Evolutionary conservation across 306 rosid species (phyloP).

Genomic region (Dalbergia cochinchinensis): DNA sequence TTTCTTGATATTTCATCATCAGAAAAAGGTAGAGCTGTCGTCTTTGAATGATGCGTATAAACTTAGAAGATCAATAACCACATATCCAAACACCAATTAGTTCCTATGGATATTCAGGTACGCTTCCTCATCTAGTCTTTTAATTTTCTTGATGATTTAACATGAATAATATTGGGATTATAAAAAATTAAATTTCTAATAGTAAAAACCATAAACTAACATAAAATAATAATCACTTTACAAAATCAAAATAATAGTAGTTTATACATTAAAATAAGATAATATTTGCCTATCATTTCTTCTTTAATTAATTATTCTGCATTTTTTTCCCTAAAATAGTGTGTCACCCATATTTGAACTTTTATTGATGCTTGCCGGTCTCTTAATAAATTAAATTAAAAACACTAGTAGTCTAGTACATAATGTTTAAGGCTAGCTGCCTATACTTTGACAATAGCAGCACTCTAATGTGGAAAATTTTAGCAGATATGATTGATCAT

Average conservation of each 20-base stretch:
- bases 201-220: not conserved
- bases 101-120: no score
- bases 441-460: slow-evolving; percentile 37
- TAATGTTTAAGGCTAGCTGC: not conserved
- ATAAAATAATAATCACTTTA: not conserved
- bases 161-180: no score
- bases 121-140: no score
- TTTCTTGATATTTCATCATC: no score
- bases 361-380: slow-evolving; percentile 4
- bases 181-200: no score
- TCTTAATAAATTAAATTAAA: not conserved
- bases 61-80: no score
- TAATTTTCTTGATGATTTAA: no score
- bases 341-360: not conserved
- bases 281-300: not conserved
- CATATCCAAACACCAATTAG: no score
- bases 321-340: slow-evolving; percentile 7
- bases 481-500: not conserved
- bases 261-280: no score
- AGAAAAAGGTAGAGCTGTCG: no score
- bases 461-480: slow-evolving; percentile 28
- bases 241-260: not conserved
- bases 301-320: not conserved
- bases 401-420: not conserved
- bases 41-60: no score